Evolutionary conservation across 1,284 basidiomycete genomes (phyloP), one percentile per base, ranked within the genome.

Genomic region (Calocybe gambosa): DNA sequence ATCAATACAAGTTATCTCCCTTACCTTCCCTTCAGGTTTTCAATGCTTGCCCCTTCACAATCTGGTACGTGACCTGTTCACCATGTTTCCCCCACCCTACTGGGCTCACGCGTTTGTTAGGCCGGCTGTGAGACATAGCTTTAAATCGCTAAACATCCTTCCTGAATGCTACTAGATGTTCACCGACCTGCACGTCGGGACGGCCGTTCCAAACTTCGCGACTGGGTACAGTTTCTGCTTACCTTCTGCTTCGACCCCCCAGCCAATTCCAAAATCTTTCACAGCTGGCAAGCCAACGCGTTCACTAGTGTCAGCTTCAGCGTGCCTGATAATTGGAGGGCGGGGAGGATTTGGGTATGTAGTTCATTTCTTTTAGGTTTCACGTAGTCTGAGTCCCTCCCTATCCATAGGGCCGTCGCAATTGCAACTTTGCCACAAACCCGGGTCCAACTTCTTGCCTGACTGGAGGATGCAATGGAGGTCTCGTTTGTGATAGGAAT

Each of bases 401-500:
- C n/a, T n/a, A n/a, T n/a, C n/a, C n/a, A n/a, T 43, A 74, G 74
- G 75, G 61, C 23, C 67, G 75, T 23, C 67, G 71, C 25, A 59
- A 74, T 52, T 77, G 76, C 53, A 58, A 76, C 50, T 77, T 77
- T 53, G 57, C 59, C 34, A 57, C 49, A 16, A 73, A 70, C 53
- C 70, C 73, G 15, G 77, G 74, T 7, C 69, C 77, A 0, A 76
- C 71, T 49, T 76, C 77, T 2, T 80, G 78, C 52, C 50, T 75
- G 20, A 70, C 71, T 51, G 78, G 77, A 23, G 77, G 77, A 33
- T 78, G 75, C 53, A 75, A 75, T 46, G 80, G 80, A 26, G 79
- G 80, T 29, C 67, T 82, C 5, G 53, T 64, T 6, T 82, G 80
- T 48, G 70, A 71, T 53, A 55, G 63, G 6, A 55, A 58, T 42